phyloP scores from a whole-genome alignment of 2,329 filamentous ascomycete species.

The Penicillium sp. region DNA sequence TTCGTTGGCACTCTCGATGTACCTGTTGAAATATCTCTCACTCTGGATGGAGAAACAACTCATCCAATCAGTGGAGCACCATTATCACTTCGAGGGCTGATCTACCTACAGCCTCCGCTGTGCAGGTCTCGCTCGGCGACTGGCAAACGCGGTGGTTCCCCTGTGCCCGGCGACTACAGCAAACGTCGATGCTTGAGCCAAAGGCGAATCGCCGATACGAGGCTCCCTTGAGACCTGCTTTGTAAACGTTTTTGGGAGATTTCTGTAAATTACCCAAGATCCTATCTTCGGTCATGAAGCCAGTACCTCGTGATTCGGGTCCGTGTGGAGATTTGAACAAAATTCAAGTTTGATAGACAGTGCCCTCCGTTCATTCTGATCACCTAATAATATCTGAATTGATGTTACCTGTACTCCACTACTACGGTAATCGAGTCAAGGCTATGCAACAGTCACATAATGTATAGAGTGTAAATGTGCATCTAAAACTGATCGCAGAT shows the following conservation, averaged over 20 bases:
- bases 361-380: too few species aligned
- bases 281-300: too few species aligned
- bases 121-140: not conserved
- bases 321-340: too few species aligned
- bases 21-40: not conserved
- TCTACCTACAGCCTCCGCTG: constrained; percentile 1
- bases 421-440: too few species aligned
- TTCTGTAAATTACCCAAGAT: not conserved
- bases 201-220: not conserved
- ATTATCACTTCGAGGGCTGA: not conserved
- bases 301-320: too few species aligned
- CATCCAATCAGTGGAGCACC: constrained; percentile 2
- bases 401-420: too few species aligned
- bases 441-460: too few species aligned
- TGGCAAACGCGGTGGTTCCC: not conserved
- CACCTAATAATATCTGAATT: too few species aligned
- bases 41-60: not conserved
- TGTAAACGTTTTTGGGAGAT: not conserved
- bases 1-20: not conserved
- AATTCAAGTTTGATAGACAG: too few species aligned
- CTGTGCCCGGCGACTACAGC: not conserved
- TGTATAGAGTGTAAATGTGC: too few species aligned
- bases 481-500: too few species aligned
- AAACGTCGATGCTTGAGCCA: not conserved
- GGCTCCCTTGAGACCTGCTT: not conserved